phyloP scores from a whole-genome alignment of 2,329 filamentous ascomycete genomes.

The Ceratocystis cubensis region DNA sequence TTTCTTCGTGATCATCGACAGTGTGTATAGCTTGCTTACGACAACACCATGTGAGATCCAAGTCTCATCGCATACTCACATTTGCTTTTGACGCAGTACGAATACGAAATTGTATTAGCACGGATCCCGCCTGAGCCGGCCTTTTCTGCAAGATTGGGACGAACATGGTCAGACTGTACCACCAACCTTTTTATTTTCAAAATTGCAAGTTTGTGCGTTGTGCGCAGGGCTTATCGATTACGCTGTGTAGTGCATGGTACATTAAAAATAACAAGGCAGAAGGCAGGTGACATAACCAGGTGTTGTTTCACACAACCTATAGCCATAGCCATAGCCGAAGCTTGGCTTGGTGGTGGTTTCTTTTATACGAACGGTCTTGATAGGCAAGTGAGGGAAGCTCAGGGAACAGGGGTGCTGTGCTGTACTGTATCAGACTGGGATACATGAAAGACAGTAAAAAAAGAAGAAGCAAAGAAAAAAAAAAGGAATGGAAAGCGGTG shows the following conservation, averaged over 20 bases:
- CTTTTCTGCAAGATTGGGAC: not conserved
- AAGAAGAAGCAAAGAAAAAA: not conserved
- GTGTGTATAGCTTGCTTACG: not conserved
- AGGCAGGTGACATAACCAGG: not conserved
- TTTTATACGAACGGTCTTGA: not conserved
- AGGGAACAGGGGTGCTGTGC: not conserved
- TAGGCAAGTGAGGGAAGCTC: not conserved
- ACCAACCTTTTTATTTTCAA: not conserved
- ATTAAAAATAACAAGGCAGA: not conserved
- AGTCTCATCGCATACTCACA: not conserved
- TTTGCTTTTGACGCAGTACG: not conserved
- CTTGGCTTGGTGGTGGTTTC: not conserved
- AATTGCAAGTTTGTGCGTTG: constrained; percentile 7
- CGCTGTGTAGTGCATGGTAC: not conserved
- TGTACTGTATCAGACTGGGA: not conserved
- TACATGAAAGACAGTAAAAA: not conserved
- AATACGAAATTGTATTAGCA: not conserved
- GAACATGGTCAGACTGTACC: not conserved
- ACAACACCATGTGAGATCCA: not conserved
- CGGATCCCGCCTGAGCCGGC: not conserved
- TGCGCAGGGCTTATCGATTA: constrained; percentile 11
- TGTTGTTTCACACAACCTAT: not conserved
- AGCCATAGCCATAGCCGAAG: not conserved
- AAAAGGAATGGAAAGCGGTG: not conserved
- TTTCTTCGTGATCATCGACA: not conserved